A percentile compares a stretch with the other conserved stretches of the same genome.
phyloP scores from a whole-genome alignment of 371 early-diverging fungal species.

The Globomyces sp. region DNA sequence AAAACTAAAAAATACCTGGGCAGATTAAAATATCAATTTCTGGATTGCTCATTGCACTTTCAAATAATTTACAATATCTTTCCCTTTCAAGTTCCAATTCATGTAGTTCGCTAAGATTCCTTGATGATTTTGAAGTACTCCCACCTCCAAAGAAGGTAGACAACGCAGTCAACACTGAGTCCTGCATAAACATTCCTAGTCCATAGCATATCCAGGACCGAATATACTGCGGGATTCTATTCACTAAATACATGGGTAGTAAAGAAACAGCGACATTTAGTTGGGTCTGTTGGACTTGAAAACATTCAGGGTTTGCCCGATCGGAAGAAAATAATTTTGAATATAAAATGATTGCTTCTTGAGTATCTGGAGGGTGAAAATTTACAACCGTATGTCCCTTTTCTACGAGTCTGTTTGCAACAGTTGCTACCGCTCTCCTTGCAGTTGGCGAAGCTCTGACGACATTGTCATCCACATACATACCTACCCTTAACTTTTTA shows the following conservation, averaged over 20 bases:
- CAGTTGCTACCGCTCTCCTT: conserved; percentile 16
- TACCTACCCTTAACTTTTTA: conserved; percentile 21
- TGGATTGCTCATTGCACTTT: conserved; percentile 14
- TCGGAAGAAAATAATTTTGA: conserved; percentile 17
- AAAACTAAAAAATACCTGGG: conserved; percentile 14
- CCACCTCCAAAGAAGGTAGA: conserved; percentile 10
- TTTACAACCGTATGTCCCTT: conserved; percentile 20
- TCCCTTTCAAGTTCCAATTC: conserved; percentile 12
- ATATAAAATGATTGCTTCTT: conserved; percentile 20
- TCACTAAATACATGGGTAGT: conserved; percentile 13
- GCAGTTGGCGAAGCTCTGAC: conserved; percentile 20
- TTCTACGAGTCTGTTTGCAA: conserved; percentile 3
- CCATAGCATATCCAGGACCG: conserved; percentile 1
- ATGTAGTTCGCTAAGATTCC: background rate
- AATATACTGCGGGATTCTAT: background rate
- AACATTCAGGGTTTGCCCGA: background rate
- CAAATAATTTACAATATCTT: conserved; percentile 22
- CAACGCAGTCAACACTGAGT: conserved; percentile 11
- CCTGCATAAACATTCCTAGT: conserved; percentile 22
- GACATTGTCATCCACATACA: conserved; percentile 20
- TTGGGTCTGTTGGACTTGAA: background rate
- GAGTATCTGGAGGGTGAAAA: conserved; percentile 17
- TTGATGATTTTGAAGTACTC: conserved; percentile 1
- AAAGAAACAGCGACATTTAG: background rate
- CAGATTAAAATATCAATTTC: conserved; percentile 23